Evolutionary conservation across 2,329 filamentous ascomycete species (phyloP), one percentile per base, ranked within the genome.

Genomic region (Botryotinia globosa): DNA sequence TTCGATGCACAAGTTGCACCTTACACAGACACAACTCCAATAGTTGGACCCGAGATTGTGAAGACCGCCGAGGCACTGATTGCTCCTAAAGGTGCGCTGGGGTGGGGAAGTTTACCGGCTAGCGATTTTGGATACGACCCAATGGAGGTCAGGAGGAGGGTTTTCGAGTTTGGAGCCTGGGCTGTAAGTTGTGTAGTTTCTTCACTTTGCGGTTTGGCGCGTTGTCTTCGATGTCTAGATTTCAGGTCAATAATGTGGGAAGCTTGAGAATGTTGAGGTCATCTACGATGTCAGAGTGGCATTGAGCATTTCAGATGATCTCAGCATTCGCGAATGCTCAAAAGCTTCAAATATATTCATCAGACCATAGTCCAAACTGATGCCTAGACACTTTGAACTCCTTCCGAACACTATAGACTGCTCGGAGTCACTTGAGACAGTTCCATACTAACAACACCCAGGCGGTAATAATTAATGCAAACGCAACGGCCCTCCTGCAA

Each of bases 401-500:
- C 2, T n/a, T n/a, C 22, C 20, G 32, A 61, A 34, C 34, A 61
- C 22, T 61, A 4, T 9, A 25, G 58, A 39, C 39, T n/a, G 20
- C 16, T 16, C 3, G 25, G 1, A 32, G 5, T 20, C 37, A 25
- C 22, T 20, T 25, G 1, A 22, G 3, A 12, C 14, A 0, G 1
- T 37, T n/a, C 14, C 3, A 18, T 69, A 22, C 67, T 69, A 69
- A 69, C 22, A 66, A n/a, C 22, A 12, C 83, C 82, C 10, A 73
- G 79, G 89, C 89, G 0, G 84, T 91, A 64, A 84, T 91, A 72
- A 83, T 91, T 75, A 89, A 90, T 74, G 79, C 88, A 1, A 90
- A 91, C 75, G 89, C 90, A 0, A 90, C 88, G 0, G 81, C 84
- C 0, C 81, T 90, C 32, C 83, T 91, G 0, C 86, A 85, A 69